Base-by-base conservation (phyloP, 305 asterid genomes). In the Fraxinus velutina region DNA sequence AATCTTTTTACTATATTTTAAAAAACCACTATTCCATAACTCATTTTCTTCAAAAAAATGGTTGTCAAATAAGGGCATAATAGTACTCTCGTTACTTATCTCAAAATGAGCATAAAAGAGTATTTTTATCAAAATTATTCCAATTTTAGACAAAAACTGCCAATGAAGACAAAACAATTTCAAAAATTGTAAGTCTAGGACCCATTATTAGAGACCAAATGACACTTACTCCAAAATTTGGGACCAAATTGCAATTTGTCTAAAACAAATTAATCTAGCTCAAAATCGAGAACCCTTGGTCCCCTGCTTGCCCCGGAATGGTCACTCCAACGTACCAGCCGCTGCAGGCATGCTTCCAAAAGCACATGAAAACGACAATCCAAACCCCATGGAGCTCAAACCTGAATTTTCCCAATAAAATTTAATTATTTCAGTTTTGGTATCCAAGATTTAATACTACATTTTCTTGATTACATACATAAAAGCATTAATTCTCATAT, bases 331-430 rank as follows among this genome's bases (percentile, higher is more conserved):
- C 50, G 39, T 27, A 44, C 60, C 5, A 44, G 66, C 66, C 8
- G 17, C 73, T 64, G 34, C 73, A 64, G n/a, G 80, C 80, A 7
- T 27, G 50, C 55, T 55, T 72, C 73, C 44, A 34, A 77, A 68
- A 68, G 75, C 42, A 71, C 33, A 34, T 10, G 36, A 39, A 57
- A 8, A 17, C 73, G 21, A 32, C 13, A 42, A 9, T 62, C 22
- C 29, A 1, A 13, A 71, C 44, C 21, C 52, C 9, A 76, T 76
- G 19, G 15, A 71, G 22, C 73, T 78, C 7, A 64, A 66, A 34
- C 24, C 33, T 19, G 64, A 62, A 36, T 5, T 33, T 62, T 13
- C 75, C 62, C 30, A 5, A 55, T 19, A 34, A 32, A 15, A 60
- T 9, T 57, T 17, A 71, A 30, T 71, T 15, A 71, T 32, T 71